A percentile compares a stretch with the other conserved stretches of the same genome.
phyloP scores from a whole-genome alignment of 345 rosid species.

The Arabidopsis thaliana region DNA sequence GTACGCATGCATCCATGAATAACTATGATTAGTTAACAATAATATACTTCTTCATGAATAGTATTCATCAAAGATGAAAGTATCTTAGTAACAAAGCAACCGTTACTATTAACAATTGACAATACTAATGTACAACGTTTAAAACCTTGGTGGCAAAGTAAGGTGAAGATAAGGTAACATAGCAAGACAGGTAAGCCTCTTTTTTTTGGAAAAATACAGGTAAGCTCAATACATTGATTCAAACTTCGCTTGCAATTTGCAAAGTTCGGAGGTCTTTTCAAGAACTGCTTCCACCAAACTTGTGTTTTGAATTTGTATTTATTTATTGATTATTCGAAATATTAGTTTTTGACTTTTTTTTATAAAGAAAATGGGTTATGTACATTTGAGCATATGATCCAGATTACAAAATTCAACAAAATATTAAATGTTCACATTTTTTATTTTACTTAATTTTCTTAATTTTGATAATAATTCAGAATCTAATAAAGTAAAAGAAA shows the following conservation, averaged over 20 bases:
- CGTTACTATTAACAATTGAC: slow-evolving; percentile 13
- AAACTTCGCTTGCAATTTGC: slow-evolving; percentile 24
- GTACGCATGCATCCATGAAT: background rate
- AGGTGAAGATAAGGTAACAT: slow-evolving; percentile 41
- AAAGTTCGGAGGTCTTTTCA: slow-evolving; percentile 44
- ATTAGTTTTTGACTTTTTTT: background rate
- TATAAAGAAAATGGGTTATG: background rate
- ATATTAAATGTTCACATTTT: background rate
- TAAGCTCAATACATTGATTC: slow-evolving; percentile 29
- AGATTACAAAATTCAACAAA: background rate
- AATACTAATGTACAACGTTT: background rate
- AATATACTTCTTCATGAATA: background rate
- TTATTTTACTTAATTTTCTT: no score
- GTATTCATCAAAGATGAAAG: background rate
- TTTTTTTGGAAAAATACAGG: background rate
- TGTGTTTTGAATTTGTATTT: slow-evolving; percentile 22
- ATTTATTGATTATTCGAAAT: slow-evolving; percentile 9
- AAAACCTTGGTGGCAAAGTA: slow-evolving; percentile 34
- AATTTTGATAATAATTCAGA: background rate
- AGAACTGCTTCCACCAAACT: slow-evolving; percentile 45
- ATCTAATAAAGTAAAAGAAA: background rate
- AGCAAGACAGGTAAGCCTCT: slow-evolving; percentile 32
- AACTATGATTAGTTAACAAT: background rate
- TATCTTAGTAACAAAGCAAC: slow-evolving; percentile 38
- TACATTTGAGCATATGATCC: background rate